Evolutionary conservation across 371 early-diverging fungal genomes (phyloP).

Genomic region (Mortierella sp.): DNA sequence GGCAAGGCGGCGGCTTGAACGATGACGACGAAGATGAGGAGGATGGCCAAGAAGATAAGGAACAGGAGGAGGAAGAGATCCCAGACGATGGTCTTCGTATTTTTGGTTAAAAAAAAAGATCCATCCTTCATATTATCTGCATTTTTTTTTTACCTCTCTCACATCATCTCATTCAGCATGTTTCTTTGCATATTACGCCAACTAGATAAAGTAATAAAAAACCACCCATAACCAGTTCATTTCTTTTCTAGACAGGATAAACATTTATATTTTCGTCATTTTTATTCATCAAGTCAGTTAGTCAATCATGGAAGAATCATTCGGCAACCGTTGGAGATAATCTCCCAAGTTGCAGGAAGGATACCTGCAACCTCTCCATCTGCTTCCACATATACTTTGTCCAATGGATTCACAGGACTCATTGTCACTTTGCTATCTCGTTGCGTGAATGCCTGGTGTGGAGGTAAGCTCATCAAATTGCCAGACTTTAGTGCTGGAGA

Average conservation of each 20-base stretch:
- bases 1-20: slow-evolving; percentile 56
- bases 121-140: not conserved
- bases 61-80: slow-evolving; percentile 28
- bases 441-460: slow-evolving; percentile 46
- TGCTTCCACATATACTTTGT: slow-evolving; percentile 40
- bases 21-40: slow-evolving; percentile 51
- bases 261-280: not conserved
- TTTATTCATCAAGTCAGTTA: not conserved
- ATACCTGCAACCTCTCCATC: slow-evolving; percentile 52
- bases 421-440: slow-evolving; percentile 24
- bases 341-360: slow-evolving; percentile 48
- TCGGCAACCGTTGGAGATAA: slow-evolving; percentile 33
- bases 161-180: not conserved
- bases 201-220: not conserved
- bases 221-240: not conserved
- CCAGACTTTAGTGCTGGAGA: slow-evolving; percentile 47
- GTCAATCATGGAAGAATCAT: slow-evolving; percentile 32
- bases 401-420: slow-evolving; percentile 25
- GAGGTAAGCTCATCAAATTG: slow-evolving; percentile 35
- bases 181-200: not conserved
- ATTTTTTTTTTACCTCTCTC: slow-evolving; percentile 8
- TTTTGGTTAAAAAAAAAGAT: slow-evolving; percentile 50
- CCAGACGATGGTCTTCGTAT: slow-evolving; percentile 56
- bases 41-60: slow-evolving; percentile 31
- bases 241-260: not conserved